phyloP scores from a whole-genome alignment of 2,329 filamentous ascomycete genomes.

The Metarhizium brunneum region DNA sequence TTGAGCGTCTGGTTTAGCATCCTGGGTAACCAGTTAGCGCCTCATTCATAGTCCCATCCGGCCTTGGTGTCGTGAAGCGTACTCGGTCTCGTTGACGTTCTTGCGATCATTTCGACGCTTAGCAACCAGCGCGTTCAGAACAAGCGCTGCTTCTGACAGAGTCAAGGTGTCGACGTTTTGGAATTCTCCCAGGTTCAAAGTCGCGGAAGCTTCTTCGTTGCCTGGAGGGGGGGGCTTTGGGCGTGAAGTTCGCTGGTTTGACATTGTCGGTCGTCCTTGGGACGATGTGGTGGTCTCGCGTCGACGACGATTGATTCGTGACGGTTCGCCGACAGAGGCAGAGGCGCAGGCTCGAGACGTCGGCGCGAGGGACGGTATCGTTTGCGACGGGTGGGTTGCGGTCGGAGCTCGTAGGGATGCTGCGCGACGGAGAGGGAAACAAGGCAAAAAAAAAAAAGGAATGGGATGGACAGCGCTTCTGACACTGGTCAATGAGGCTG shows the following conservation, averaged over 20 bases:
- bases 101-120: slow-evolving; percentile 73
- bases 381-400: background rate
- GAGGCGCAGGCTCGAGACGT: background rate
- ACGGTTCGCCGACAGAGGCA: background rate
- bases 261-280: slow-evolving; percentile 12
- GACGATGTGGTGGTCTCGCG: background rate
- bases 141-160: slow-evolving; percentile 81
- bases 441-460: background rate
- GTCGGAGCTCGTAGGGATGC: slow-evolving; percentile 1
- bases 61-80: slow-evolving; percentile 25
- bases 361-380: background rate
- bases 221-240: slow-evolving; percentile 60
- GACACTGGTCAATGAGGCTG: background rate
- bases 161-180: slow-evolving; percentile 85
- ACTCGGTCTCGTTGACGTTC: slow-evolving; percentile 79
- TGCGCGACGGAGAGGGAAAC: background rate
- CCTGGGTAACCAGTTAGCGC: slow-evolving; percentile 25
- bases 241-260: slow-evolving; percentile 46
- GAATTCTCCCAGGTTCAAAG: slow-evolving; percentile 87
- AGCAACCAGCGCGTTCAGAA: slow-evolving; percentile 81
- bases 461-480: background rate
- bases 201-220: slow-evolving; percentile 78
- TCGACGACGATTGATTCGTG: background rate
- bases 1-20: slow-evolving; percentile 82
- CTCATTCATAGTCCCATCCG: slow-evolving; percentile 5